Percentiles rank a stretch among this genome's conserved stretches.
phyloP scores from a whole-genome alignment of 2,329 filamentous ascomycete genomes.

The Aspergillus flavus region DNA sequence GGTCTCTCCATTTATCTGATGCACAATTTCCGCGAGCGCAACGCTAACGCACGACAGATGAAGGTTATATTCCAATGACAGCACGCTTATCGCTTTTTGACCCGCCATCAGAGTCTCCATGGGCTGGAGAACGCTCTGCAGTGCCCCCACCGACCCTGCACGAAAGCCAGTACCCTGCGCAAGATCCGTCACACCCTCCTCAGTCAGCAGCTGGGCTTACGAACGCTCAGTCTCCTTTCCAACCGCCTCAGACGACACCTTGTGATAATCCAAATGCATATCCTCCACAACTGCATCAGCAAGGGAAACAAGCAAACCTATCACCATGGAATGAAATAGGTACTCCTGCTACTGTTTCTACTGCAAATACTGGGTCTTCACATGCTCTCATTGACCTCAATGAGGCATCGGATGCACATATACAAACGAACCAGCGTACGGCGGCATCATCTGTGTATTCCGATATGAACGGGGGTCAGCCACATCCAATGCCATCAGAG shows the following conservation, averaged over 20 bases:
- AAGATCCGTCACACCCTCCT: constrained; percentile 1
- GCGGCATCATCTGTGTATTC: constrained; percentile 17
- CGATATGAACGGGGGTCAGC: neutral
- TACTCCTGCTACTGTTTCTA: constrained; percentile 27
- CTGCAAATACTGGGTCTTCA: constrained; percentile 32
- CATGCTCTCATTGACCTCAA: constrained; percentile 37
- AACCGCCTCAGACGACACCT: constrained; percentile 11
- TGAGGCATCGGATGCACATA: constrained; percentile 12
- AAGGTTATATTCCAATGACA: constrained; percentile 45
- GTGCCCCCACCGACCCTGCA: constrained; percentile 11
- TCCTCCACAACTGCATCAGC: constrained; percentile 10
- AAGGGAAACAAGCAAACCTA: constrained; percentile 15
- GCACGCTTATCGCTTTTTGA: constrained; percentile 42
- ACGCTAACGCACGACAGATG: constrained; percentile 22
- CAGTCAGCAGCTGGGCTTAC: constrained; percentile 6
- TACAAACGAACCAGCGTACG: constrained; percentile 10
- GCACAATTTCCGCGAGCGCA: neutral
- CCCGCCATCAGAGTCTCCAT: constrained; percentile 29
- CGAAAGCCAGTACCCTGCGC: constrained; percentile 15
- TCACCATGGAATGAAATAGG: constrained; percentile 23
- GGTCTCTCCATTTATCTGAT: neutral
- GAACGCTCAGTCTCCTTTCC: constrained; percentile 19
- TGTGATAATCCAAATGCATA: constrained; percentile 1
- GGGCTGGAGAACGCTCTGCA: constrained; percentile 26
- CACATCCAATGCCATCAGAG: neutral